Evolutionary conservation across 768 basidiomycete species (phyloP).

Genomic region (Podaxis sp.): DNA sequence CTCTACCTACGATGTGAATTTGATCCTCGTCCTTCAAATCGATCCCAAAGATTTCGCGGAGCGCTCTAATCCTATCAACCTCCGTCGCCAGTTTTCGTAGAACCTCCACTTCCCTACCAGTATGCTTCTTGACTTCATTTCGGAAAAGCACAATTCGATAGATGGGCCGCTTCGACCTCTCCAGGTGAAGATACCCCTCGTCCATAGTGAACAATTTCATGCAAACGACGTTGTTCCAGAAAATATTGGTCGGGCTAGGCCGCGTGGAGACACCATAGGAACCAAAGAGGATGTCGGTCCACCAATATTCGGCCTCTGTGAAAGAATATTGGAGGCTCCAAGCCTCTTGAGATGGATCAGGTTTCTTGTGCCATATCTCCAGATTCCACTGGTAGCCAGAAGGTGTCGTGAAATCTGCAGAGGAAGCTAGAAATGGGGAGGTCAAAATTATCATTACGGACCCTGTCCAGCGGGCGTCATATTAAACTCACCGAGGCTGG

Average conservation of each 20-base stretch:
- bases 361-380: constrained; percentile 20
- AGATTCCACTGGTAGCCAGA: constrained; percentile 15
- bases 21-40: constrained; percentile 3
- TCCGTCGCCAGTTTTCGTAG: constrained; percentile 27
- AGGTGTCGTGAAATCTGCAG: background rate
- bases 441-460: background rate
- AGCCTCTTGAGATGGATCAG: background rate
- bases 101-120: constrained; percentile 23
- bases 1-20: constrained; percentile 3
- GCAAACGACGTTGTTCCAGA: constrained; percentile 27
- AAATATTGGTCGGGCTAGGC: constrained; percentile 19
- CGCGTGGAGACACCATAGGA: constrained; percentile 25
- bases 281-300: constrained; percentile 22
- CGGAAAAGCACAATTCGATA: constrained; percentile 26
- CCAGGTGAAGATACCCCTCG: constrained; percentile 20
- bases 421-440: background rate
- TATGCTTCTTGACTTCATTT: constrained; percentile 26
- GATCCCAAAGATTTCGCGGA: constrained; percentile 8
- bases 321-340: constrained; percentile 30
- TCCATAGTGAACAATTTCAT: constrained; percentile 25
- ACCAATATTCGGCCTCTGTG: constrained; percentile 28
- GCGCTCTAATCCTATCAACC: constrained; percentile 26
- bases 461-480: too few relatives aligned
- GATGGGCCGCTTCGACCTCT: constrained; percentile 15
- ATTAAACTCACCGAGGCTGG: constrained; percentile 1